These are phyloP conservation scores for Salvia splendens DNA, from an alignment of 257 asterid species.

Conservation along the genomic window DNA sequence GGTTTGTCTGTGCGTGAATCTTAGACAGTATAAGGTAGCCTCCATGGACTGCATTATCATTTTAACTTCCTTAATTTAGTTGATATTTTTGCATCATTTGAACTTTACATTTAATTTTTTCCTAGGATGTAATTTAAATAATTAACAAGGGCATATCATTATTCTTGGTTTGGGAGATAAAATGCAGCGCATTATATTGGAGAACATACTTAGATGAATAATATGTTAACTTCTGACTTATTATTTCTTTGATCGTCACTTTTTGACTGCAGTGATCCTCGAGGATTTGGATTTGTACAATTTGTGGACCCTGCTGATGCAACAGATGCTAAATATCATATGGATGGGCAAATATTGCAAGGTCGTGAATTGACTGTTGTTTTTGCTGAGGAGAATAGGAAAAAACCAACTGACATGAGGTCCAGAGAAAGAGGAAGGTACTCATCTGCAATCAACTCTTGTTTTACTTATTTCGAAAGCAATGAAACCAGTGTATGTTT, in stretches of 20 bases:
- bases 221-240: background rate
- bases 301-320: conserved; percentile 93
- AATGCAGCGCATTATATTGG: background rate
- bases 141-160: too few relatives aligned
- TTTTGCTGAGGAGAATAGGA: conserved; percentile 93
- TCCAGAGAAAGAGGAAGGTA: conserved; percentile 68
- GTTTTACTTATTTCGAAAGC: background rate
- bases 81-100: background rate
- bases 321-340: conserved; percentile 84
- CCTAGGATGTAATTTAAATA: too few relatives aligned
- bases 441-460: background rate
- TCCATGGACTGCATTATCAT: background rate
- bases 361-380: conserved; percentile 95
- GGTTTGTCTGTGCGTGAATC: conserved; percentile 8
- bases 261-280: conserved; percentile 62
- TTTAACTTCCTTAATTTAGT: background rate
- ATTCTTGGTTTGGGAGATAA: background rate
- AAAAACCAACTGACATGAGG: conserved; percentile 89
- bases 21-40: conserved; percentile 23
- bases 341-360: conserved; percentile 78
- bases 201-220: background rate
- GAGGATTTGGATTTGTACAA: conserved; percentile 97
- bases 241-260: conserved; percentile 11
- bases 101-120: background rate
- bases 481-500: too few relatives aligned